Conservation (phyloP, 345 rosid species). For the Brassica incana region DNA sequence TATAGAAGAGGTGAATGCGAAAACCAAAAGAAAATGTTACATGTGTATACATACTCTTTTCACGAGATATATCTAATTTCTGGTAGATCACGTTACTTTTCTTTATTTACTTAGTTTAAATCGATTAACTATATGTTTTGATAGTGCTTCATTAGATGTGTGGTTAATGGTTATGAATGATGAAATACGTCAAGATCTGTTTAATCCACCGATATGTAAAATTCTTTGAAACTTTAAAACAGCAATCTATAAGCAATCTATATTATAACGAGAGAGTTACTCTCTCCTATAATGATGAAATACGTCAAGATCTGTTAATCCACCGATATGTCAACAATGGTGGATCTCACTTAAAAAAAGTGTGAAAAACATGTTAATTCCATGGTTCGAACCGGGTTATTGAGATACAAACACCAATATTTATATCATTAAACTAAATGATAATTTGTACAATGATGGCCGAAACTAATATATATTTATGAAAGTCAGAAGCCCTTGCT, state of each 20-base stretch:
- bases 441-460: too few species aligned
- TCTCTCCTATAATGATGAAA: background rate
- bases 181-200: background rate
- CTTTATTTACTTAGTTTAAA: background rate
- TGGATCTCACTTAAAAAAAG: too few species aligned
- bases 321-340: background rate
- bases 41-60: slow-evolving; percentile 9
- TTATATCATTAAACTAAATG: too few species aligned
- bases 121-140: background rate
- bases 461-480: too few species aligned
- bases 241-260: background rate
- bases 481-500: too few species aligned
- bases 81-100: background rate
- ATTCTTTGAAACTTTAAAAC: background rate
- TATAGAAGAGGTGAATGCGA: slow-evolving; percentile 2
- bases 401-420: too few species aligned
- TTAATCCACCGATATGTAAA: background rate
- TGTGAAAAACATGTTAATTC: too few species aligned
- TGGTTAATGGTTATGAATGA: slow-evolving; percentile 4
- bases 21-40: background rate
- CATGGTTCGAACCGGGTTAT: too few species aligned
- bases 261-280: too few species aligned
- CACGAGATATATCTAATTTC: slow-evolving; percentile 12
- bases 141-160: background rate
- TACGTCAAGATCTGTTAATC: background rate